Percentiles rank a stretch among this genome's conserved stretches.
Conservation (phyloP, 2,329 filamentous ascomycete species). For the Cryphonectria carpinicola region DNA sequence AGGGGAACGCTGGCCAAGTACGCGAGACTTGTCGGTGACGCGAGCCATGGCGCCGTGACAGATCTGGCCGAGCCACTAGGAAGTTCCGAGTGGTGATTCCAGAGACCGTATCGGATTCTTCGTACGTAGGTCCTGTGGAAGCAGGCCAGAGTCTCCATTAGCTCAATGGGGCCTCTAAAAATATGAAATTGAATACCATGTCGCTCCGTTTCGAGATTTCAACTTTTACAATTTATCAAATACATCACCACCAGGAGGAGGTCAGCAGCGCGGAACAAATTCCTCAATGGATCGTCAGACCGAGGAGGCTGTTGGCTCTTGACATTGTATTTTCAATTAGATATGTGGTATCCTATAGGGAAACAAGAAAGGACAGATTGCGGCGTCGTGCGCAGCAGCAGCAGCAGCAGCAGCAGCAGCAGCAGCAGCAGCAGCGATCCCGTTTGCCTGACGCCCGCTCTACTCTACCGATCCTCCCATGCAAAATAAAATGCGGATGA, state of each 20-base stretch:
- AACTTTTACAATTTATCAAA: background rate
- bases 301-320: background rate
- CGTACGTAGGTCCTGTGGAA: background rate
- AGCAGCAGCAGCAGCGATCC: conserved; percentile 5
- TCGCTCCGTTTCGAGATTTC: background rate
- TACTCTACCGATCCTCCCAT: conserved; percentile 13
- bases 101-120: background rate
- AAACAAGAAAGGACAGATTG: conserved; percentile 16
- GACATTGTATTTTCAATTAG: conserved; percentile 17
- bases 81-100: conserved; percentile 29
- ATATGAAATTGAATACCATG: background rate
- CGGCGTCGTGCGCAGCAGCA: conserved; percentile 9
- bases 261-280: background rate
- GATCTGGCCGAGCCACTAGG: conserved; percentile 42
- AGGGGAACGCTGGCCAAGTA: conserved; percentile 75
- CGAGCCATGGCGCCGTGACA: conserved; percentile 62
- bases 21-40: conserved; percentile 61
- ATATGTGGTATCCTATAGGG: conserved; percentile 23
- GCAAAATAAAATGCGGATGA: conserved; percentile 26
- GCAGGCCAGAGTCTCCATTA: background rate
- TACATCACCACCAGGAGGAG: background rate
- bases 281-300: background rate
- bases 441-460: background rate
- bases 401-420: conserved; percentile 8
- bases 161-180: background rate